phyloP scores from a whole-genome alignment of 78 protist species.

The Polysphondylium violaceum region DNA sequence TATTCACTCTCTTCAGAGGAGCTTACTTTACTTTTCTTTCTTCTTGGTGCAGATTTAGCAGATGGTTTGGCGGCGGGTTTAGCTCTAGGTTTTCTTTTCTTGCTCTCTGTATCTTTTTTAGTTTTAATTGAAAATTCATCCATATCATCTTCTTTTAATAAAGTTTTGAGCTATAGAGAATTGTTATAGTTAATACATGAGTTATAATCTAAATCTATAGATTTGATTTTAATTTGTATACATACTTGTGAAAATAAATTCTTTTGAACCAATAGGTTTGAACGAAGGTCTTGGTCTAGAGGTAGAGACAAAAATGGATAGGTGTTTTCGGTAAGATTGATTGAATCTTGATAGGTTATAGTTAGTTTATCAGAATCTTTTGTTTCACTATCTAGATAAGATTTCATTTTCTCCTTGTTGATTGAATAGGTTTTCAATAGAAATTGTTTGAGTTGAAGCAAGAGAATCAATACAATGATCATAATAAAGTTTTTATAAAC shows the following conservation, averaged over 20 bases:
- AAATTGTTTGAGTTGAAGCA: constrained; percentile 39
- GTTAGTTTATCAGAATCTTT: constrained; percentile 49
- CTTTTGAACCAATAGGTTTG: constrained; percentile 7
- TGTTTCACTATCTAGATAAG: constrained; percentile 5
- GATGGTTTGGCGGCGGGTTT: not conserved
- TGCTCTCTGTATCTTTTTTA: not conserved
- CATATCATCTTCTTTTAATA: constrained; percentile 48
- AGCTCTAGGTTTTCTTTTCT: constrained; percentile 20
- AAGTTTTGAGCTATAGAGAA: constrained; percentile 3
- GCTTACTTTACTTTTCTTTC: not conserved
- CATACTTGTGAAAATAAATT: not conserved
- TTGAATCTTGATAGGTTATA: constrained; percentile 14
- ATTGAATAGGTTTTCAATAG: constrained; percentile 58
- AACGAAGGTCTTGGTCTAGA: not conserved
- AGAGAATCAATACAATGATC: not conserved
- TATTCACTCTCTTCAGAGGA: not conserved
- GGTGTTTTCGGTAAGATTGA: constrained; percentile 8
- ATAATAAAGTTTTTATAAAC: not conserved
- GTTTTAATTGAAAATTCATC: constrained; percentile 56
- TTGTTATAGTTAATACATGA: not conserved
- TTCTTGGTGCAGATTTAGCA: constrained; percentile 8
- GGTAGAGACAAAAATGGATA: constrained; percentile 53
- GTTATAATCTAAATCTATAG: no score
- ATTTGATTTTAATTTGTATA: no score
- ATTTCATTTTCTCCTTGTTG: constrained; percentile 28